Conservation (phyloP, 305 asterid species). For the Salvia sclarea region DNA sequence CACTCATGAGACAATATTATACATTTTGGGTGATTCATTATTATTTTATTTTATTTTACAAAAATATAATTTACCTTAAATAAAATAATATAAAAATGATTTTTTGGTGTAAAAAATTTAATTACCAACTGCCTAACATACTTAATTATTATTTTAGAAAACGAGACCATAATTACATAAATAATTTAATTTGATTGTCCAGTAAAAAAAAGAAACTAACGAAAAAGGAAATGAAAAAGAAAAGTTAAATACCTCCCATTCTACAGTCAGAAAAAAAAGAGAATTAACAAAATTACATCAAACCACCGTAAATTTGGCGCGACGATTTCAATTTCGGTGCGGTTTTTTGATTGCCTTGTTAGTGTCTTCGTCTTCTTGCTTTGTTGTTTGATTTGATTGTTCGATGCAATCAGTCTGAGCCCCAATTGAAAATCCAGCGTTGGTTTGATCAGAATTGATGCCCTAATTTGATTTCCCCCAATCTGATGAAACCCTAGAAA, state of each 20-base stretch:
- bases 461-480: slow-evolving; percentile 44
- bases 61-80: too few relatives aligned
- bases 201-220: too few relatives aligned
- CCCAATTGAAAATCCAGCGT: slow-evolving; percentile 26
- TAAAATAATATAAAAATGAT: too few relatives aligned
- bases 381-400: slow-evolving; percentile 22
- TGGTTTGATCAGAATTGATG: slow-evolving; percentile 27
- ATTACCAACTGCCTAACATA: too few relatives aligned
- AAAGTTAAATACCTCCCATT: slow-evolving; percentile 36
- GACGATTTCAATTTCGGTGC: slow-evolving; percentile 16
- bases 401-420: slow-evolving; percentile 10
- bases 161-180: too few relatives aligned
- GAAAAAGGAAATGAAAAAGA: background rate
- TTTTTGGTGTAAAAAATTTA: too few relatives aligned
- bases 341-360: slow-evolving; percentile 23
- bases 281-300: slow-evolving; percentile 37
- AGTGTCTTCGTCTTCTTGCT: slow-evolving; percentile 14
- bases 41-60: too few relatives aligned
- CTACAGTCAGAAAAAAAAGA: slow-evolving; percentile 26
- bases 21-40: too few relatives aligned
- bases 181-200: slow-evolving; percentile 14
- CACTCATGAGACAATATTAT: too few relatives aligned
- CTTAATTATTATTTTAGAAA: too few relatives aligned
- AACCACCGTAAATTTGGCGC: slow-evolving; percentile 34
- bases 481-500: slow-evolving; percentile 49